A percentile compares a stretch with the other conserved stretches of the same genome.
phyloP scores from a whole-genome alignment of 306 rosid genomes.

The Cyclanthera cordifolia region DNA sequence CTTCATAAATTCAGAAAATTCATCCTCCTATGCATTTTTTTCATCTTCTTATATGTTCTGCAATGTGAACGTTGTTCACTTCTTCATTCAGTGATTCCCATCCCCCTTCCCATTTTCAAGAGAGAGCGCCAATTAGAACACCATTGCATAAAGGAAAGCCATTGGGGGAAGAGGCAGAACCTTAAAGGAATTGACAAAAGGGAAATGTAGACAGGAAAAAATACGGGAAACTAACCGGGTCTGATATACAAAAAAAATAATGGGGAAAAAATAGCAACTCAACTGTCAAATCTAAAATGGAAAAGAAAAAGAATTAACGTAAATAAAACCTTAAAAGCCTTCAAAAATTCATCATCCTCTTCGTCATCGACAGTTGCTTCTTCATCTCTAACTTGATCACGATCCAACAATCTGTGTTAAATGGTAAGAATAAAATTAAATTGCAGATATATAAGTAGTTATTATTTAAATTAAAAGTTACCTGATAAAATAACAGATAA shows the following conservation, averaged over 20 bases:
- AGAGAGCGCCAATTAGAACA: too few relatives aligned
- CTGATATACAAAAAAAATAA: background rate
- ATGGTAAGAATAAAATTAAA: slow-evolving; percentile 6
- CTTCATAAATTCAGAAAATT: too few relatives aligned
- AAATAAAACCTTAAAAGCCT: slow-evolving; percentile 74
- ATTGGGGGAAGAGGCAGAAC: too few relatives aligned
- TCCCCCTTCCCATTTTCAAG: too few relatives aligned
- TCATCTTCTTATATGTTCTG: too few relatives aligned
- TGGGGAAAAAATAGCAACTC: background rate
- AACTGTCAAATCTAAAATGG: background rate
- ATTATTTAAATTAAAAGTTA: background rate
- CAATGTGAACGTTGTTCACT: too few relatives aligned
- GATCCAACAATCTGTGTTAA: slow-evolving; percentile 71
- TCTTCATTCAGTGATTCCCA: too few relatives aligned
- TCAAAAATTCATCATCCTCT: slow-evolving; percentile 86
- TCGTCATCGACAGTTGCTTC: slow-evolving; percentile 79
- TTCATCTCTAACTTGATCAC: slow-evolving; percentile 79
- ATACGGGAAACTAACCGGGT: background rate
- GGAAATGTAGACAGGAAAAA: too few relatives aligned
- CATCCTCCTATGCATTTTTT: too few relatives aligned
- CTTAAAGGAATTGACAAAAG: too few relatives aligned
- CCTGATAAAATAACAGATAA: too few relatives aligned
- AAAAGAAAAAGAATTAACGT: slow-evolving; percentile 3
- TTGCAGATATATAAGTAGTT: background rate
- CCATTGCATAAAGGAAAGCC: too few relatives aligned